Percentiles rank a stretch among this genome's conserved stretches.
Conservation (phyloP, 768 basidiomycete species). For the Fomitopsis pulvina region DNA sequence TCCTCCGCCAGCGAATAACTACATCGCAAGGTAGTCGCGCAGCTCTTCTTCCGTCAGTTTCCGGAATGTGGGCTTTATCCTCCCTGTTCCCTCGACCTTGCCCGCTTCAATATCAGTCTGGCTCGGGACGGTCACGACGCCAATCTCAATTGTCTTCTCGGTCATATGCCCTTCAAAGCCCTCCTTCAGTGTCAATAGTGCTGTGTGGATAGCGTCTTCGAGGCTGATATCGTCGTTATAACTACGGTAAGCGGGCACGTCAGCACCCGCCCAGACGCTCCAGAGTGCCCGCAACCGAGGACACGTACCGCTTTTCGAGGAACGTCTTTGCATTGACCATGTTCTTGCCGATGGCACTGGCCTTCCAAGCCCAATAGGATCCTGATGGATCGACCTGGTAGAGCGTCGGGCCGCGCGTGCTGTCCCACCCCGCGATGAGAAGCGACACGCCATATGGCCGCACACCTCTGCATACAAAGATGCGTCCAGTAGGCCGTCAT, state of each 20-base stretch:
- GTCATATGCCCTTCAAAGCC: slow-evolving; percentile 99
- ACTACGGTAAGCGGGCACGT: slow-evolving; percentile 33
- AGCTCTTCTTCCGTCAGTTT: slow-evolving; percentile 97
- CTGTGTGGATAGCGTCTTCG: slow-evolving; percentile 98
- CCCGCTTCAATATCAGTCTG: slow-evolving; percentile 60
- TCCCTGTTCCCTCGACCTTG: slow-evolving; percentile 46
- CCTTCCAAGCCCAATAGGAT: slow-evolving; percentile 99
- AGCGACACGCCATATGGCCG: slow-evolving; percentile 98
- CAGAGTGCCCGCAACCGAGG: background rate
- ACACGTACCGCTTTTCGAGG: slow-evolving; percentile 87
- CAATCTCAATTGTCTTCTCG: slow-evolving; percentile 99
- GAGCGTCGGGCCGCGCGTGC: slow-evolving; percentile 88
- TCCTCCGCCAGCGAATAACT: too few species aligned
- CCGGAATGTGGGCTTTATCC: slow-evolving; percentile 85
- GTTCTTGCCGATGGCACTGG: slow-evolving; percentile 99
- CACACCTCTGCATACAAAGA: slow-evolving; percentile 68
- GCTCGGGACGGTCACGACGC: slow-evolving; percentile 88
- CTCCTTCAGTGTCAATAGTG: slow-evolving; percentile 94
- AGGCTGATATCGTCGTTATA: slow-evolving; percentile 99
- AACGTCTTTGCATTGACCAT: slow-evolving; percentile 99
- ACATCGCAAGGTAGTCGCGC: slow-evolving; percentile 88
- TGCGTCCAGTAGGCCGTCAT: slow-evolving; percentile 5
- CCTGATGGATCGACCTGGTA: slow-evolving; percentile 99
- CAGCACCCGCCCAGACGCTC: background rate
- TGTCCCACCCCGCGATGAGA: slow-evolving; percentile 95